Percentiles rank a stretch among this genome's conserved stretches.
These are phyloP conservation scores for Entomortierella chlamydospora DNA, from an alignment of 192 early-diverging fungal species.

Conservation along the genomic window DNA sequence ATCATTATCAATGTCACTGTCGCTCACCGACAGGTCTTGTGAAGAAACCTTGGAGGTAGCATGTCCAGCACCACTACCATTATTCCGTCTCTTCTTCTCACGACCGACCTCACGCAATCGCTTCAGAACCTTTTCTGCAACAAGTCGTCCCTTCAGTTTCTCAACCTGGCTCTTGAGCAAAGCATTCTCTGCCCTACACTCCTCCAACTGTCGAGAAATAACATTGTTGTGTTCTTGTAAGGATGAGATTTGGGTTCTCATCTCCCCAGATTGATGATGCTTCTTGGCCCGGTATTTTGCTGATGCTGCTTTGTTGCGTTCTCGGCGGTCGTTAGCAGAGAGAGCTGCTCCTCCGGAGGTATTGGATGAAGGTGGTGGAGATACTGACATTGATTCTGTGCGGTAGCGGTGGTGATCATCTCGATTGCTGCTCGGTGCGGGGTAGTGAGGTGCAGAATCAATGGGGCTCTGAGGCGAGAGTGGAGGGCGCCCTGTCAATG, in stretches of 20 bases:
- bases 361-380: slow-evolving; percentile 13
- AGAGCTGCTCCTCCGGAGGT: slow-evolving; percentile 29
- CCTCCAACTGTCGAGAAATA: slow-evolving; percentile 59
- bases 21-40: slow-evolving; percentile 12
- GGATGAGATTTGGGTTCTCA: slow-evolving; percentile 58
- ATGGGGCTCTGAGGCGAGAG: slow-evolving; percentile 41
- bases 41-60: slow-evolving; percentile 3
- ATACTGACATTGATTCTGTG: slow-evolving; percentile 12
- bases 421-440: neutral
- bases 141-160: slow-evolving; percentile 62
- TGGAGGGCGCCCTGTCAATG: slow-evolving; percentile 24
- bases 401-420: slow-evolving; percentile 22
- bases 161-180: slow-evolving; percentile 59
- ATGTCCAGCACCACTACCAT: neutral
- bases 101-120: slow-evolving; percentile 54
- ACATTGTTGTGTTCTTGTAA: slow-evolving; percentile 58
- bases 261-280: slow-evolving; percentile 67
- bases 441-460: slow-evolving; percentile 10
- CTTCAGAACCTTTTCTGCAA: slow-evolving; percentile 67
- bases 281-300: slow-evolving; percentile 73
- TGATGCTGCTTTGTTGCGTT: slow-evolving; percentile 70
- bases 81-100: slow-evolving; percentile 22
- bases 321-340: slow-evolving; percentile 61
- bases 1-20: slow-evolving; percentile 21
- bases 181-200: slow-evolving; percentile 61